These are phyloP conservation scores for Polysphondylium violaceum DNA, from an alignment of 78 protist species.

Conservation along the genomic window DNA sequence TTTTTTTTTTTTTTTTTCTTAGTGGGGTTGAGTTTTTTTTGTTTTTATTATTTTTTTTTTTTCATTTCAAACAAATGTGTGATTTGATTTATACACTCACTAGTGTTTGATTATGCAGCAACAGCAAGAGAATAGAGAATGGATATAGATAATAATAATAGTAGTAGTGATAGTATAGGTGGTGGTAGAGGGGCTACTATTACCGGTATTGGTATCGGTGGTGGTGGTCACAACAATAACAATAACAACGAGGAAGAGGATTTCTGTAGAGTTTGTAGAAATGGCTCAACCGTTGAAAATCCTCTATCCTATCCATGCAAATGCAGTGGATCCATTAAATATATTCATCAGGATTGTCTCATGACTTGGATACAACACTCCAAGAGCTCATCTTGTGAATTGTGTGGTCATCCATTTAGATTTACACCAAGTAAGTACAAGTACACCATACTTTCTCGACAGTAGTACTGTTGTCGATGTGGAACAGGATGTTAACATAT, in stretches of 20 bases:
- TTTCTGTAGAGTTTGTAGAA: slow-evolving; percentile 68
- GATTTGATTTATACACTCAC: too few relatives aligned
- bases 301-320: slow-evolving; percentile 68
- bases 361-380: slow-evolving; percentile 57
- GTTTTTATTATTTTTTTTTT: too few relatives aligned
- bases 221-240: neutral
- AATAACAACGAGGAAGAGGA: slow-evolving; percentile 37
- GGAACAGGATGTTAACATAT: neutral
- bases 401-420: slow-evolving; percentile 74
- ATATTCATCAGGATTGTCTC: slow-evolving; percentile 62
- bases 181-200: too few relatives aligned
- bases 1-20: too few relatives aligned
- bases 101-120: too few relatives aligned
- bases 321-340: slow-evolving; percentile 73
- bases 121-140: too few relatives aligned
- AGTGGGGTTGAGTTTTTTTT: too few relatives aligned
- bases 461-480: too few relatives aligned
- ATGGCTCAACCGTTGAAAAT: slow-evolving; percentile 55
- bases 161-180: too few relatives aligned
- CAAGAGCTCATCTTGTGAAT: slow-evolving; percentile 63
- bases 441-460: neutral
- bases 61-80: too few relatives aligned
- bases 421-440: slow-evolving; percentile 66
- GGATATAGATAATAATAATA: too few relatives aligned
- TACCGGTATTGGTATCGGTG: too few relatives aligned